Evolutionary conservation across 176 grass and related monocot genomes (phyloP), one percentile per base, ranked within the genome.

Genomic region (Stipa capillata): DNA sequence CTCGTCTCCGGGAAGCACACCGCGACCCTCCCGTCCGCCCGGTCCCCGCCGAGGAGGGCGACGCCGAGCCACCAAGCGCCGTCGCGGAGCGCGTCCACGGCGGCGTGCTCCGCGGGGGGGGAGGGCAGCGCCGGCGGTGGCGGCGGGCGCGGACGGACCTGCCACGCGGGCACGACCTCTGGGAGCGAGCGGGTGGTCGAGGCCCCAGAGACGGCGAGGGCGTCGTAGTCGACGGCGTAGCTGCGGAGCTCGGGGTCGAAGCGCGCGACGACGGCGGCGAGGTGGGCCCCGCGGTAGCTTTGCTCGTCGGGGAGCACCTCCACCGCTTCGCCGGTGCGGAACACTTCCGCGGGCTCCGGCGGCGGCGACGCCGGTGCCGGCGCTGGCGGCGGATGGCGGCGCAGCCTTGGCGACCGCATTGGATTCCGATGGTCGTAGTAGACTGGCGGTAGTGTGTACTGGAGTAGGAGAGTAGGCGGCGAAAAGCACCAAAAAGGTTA

Each of bases 1-100:
- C 83, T 78, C 11, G 61, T 74, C 50, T 59, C 53, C 28, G 89
- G 89, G 80, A 94, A 94, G 80, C 65, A 87, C 1, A 94, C 92
- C 8, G 4, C 10, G 53, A 83, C 60, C 69, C 25, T 84, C 43
- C 71, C 48, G 7, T 8, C 66, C 31, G 35, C 23, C 18, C 14
- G 9, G 17, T 0, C 18, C 67, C 61, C 55, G 13, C 56, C 48
- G n/a, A 66, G 27, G 29, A 72, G 60, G 42, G 80, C 78, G 8
- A 94, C 81, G 2, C 92, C 89, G 31, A 79, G n/a, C 86, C 92
- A 91, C 89, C 92, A 94, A 4, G 77, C 86, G 17, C 81, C 86
- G 7, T 82, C 65, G 70, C 57, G 10, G 64, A 89, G 74, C 40
- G 85, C 91, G 78, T 97, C 91, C 20, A 97, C 88, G 73, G 25